Evolutionary conservation across 2,329 filamentous ascomycete species (phyloP).

Genomic region (Venturia effusa): DNA sequence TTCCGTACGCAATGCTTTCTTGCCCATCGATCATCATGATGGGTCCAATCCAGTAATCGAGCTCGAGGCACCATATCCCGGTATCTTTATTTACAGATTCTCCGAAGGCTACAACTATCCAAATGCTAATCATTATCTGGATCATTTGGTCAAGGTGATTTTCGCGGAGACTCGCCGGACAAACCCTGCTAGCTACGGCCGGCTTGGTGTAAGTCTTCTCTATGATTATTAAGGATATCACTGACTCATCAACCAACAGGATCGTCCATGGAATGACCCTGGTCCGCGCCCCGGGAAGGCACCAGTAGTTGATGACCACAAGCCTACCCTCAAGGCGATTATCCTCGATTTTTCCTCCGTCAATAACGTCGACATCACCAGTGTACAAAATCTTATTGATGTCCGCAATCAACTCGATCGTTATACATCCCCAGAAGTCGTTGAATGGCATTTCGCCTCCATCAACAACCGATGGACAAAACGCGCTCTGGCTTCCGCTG

Average conservation of each 20-base stretch:
- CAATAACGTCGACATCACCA: slow-evolving; percentile 89
- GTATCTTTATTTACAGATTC: slow-evolving; percentile 93
- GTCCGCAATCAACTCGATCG: slow-evolving; percentile 87
- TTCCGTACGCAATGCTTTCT: slow-evolving; percentile 64
- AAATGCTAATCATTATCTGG: slow-evolving; percentile 81
- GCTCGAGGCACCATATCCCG: slow-evolving; percentile 74
- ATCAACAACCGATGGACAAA: slow-evolving; percentile 94
- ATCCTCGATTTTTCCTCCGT: slow-evolving; percentile 90
- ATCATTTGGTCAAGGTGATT: slow-evolving; percentile 44
- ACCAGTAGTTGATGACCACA: slow-evolving; percentile 37
- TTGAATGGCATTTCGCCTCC: slow-evolving; percentile 94
- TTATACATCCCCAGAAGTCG: slow-evolving; percentile 66
- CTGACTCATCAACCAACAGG: slow-evolving; percentile 25
- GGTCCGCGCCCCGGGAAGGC: slow-evolving; percentile 53
- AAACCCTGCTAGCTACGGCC: slow-evolving; percentile 52
- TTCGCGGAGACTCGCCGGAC: slow-evolving; percentile 61
- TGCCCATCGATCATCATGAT: slow-evolving; percentile 79
- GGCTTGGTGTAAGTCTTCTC: slow-evolving; percentile 26
- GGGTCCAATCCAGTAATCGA: slow-evolving; percentile 79
- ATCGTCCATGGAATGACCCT: slow-evolving; percentile 92
- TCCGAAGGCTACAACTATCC: slow-evolving; percentile 94
- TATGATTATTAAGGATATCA: background rate
- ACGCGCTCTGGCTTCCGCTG: slow-evolving; percentile 72
- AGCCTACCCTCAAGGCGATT: slow-evolving; percentile 72
- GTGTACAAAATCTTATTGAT: slow-evolving; percentile 84